Conservation (phyloP, 2,329 filamentous ascomycete genomes). For the Sclerotinia borealis region DNA sequence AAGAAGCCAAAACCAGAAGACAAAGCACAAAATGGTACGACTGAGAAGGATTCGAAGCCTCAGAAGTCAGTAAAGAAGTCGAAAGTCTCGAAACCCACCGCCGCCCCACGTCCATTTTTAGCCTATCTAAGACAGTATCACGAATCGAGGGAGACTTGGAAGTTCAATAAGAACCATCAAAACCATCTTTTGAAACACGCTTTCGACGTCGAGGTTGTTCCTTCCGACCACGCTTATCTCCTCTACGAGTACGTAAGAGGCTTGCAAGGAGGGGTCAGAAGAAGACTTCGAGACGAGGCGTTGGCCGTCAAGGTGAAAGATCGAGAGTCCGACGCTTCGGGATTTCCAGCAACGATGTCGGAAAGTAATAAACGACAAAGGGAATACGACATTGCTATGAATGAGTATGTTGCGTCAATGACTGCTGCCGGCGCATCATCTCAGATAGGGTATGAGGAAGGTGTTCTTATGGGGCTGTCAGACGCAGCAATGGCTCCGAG, state of each 20-base stretch:
- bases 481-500: slow-evolving; percentile 49
- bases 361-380: slow-evolving; percentile 46
- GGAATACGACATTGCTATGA: slow-evolving; percentile 48
- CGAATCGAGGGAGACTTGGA: slow-evolving; percentile 67
- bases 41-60: slow-evolving; percentile 11
- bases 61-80: slow-evolving; percentile 14
- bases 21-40: slow-evolving; percentile 17
- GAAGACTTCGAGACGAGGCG: slow-evolving; percentile 61
- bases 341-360: slow-evolving; percentile 44
- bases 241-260: slow-evolving; percentile 75
- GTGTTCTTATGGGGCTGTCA: slow-evolving; percentile 32
- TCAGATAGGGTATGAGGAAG: slow-evolving; percentile 31
- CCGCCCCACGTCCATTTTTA: slow-evolving; percentile 51
- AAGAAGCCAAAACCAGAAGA: slow-evolving; percentile 22
- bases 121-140: slow-evolving; percentile 74
- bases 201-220: slow-evolving; percentile 66
- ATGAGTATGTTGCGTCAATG: slow-evolving; percentile 29
- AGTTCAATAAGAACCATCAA: slow-evolving; percentile 94
- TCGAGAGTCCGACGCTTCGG: slow-evolving; percentile 42
- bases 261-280: slow-evolving; percentile 67
- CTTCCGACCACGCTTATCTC: slow-evolving; percentile 59
- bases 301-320: slow-evolving; percentile 54
- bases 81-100: slow-evolving; percentile 18
- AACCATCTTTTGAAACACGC: slow-evolving; percentile 77
- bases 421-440: slow-evolving; percentile 18